These are phyloP conservation scores for Bifiguratus adelaidae DNA, from an alignment of 192 early-diverging fungal species.

Conservation along the genomic window DNA sequence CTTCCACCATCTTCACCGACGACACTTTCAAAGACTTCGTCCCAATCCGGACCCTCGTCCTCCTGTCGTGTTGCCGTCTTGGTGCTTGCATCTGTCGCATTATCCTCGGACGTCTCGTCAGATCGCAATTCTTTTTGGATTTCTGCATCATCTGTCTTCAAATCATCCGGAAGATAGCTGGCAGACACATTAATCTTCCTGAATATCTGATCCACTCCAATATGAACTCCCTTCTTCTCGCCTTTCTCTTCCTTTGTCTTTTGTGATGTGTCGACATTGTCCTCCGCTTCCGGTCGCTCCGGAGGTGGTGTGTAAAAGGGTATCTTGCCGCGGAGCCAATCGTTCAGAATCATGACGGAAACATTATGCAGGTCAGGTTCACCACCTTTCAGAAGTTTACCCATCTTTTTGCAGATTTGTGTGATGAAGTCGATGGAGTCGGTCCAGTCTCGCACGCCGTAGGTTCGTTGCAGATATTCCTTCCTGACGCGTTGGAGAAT, in stretches of 20 bases:
- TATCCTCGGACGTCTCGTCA: slow-evolving; percentile 28
- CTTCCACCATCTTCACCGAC: slow-evolving; percentile 45
- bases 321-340: slow-evolving; percentile 96
- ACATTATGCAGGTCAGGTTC: slow-evolving; percentile 90
- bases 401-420: slow-evolving; percentile 76
- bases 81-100: slow-evolving; percentile 25
- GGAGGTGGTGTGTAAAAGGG: slow-evolving; percentile 89
- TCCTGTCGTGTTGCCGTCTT: slow-evolving; percentile 12
- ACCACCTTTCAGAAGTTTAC: slow-evolving; percentile 90
- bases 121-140: slow-evolving; percentile 30
- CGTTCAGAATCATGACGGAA: slow-evolving; percentile 96
- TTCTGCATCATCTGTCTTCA: slow-evolving; percentile 48
- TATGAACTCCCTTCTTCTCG: slow-evolving; percentile 15
- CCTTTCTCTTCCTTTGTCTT: slow-evolving; percentile 2
- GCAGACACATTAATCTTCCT: slow-evolving; percentile 84
- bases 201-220: slow-evolving; percentile 76
- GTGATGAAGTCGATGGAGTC: slow-evolving; percentile 87
- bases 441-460: slow-evolving; percentile 77
- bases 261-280: slow-evolving; percentile 7
- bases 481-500: slow-evolving; percentile 72
- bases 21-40: slow-evolving; percentile 80
- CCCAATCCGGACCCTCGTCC: slow-evolving; percentile 60
- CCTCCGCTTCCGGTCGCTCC: slow-evolving; percentile 13
- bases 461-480: slow-evolving; percentile 90
- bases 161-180: slow-evolving; percentile 77